Percentiles rank a stretch among this genome's conserved stretches.
phyloP scores from a whole-genome alignment of 495 filamentous ascomycete genomes.

The Penicillium crystallinum region DNA sequence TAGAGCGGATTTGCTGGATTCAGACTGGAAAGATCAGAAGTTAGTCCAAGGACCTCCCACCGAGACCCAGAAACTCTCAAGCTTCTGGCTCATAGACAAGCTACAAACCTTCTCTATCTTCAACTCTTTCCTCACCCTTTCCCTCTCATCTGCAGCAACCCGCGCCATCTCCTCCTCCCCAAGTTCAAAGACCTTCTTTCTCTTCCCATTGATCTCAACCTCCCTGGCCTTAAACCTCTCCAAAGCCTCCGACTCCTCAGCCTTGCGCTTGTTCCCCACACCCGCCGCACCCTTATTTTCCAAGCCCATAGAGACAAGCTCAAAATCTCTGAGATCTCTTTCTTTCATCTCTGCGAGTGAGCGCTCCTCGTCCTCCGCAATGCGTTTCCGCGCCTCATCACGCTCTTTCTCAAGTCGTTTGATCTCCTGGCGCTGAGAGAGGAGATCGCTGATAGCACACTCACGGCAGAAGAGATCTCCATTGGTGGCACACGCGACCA shows the following conservation, averaged over 20 bases:
- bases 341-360: slow-evolving; percentile 28
- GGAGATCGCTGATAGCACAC: slow-evolving; percentile 85
- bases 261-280: neutral
- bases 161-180: slow-evolving; percentile 74
- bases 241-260: slow-evolving; percentile 4
- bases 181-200: slow-evolving; percentile 61
- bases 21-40: slow-evolving; percentile 16
- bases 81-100: too few relatives aligned
- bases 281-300: slow-evolving; percentile 16
- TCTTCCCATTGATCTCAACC: slow-evolving; percentile 42
- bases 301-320: slow-evolving; percentile 41
- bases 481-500: slow-evolving; percentile 67
- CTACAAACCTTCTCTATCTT: slow-evolving; percentile 62
- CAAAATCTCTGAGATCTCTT: slow-evolving; percentile 36
- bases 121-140: slow-evolving; percentile 60
- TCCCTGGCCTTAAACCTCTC: slow-evolving; percentile 31
- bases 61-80: neutral
- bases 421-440: slow-evolving; percentile 89
- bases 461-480: slow-evolving; percentile 97
- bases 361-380: slow-evolving; percentile 39
- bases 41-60: neutral
- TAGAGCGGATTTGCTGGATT: slow-evolving; percentile 63
- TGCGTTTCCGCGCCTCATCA: slow-evolving; percentile 45
- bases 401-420: slow-evolving; percentile 68
- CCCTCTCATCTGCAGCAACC: slow-evolving; percentile 63